These are phyloP conservation scores for Claviceps purpurea DNA, from an alignment of 2,329 filamentous ascomycete genomes.

Conservation along the genomic window DNA sequence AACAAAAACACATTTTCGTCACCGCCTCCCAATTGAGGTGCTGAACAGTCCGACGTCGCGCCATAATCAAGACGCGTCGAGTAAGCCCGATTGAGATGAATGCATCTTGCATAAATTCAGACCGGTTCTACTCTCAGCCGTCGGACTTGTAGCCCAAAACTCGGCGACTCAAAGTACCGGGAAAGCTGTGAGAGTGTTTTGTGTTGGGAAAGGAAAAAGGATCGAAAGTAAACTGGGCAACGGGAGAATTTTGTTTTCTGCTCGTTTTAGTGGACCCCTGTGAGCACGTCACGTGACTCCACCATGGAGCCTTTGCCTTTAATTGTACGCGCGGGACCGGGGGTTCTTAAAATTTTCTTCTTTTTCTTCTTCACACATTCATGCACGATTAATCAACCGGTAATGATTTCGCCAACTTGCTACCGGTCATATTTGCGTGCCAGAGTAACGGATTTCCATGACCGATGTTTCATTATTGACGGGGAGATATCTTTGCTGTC, in stretches of 20 bases:
- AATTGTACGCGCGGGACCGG: background rate
- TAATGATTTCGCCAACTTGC: conserved; percentile 33
- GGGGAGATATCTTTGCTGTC: conserved; percentile 9
- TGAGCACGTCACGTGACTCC: conserved; percentile 13
- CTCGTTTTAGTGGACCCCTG: background rate
- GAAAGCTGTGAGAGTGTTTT: background rate
- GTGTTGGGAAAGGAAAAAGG: conserved; percentile 2
- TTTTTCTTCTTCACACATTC: conserved; percentile 20
- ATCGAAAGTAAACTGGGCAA: background rate
- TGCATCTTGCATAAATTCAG: background rate
- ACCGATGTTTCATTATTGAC: conserved; percentile 12
- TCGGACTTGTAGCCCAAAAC: background rate
- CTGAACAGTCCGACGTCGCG: background rate
- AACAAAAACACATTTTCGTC: background rate
- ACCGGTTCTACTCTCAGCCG: background rate
- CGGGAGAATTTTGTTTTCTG: background rate
- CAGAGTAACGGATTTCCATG: conserved; percentile 30
- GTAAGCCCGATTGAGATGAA: no score
- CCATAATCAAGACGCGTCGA: conserved; percentile 1
- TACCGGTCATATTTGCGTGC: conserved; percentile 49
- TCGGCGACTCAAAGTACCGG: no score
- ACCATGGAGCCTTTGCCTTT: background rate
- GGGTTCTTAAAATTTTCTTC: background rate
- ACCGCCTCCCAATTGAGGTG: background rate
- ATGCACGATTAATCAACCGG: conserved; percentile 50